Conservation (phyloP, 306 rosid species). For the Quercus alba region DNA sequence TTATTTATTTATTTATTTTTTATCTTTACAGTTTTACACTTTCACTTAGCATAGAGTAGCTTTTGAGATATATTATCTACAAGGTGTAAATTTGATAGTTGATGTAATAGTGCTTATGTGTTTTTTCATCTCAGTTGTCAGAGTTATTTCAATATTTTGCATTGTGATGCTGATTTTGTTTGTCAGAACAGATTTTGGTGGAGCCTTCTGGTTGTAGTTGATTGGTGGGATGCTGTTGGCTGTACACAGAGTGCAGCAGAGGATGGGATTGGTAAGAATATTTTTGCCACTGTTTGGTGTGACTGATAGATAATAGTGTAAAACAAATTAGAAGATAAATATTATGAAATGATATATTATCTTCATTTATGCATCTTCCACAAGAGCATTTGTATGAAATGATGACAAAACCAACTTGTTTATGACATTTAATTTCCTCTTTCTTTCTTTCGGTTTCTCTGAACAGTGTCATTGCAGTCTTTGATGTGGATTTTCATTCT, state of each 20-base stretch:
- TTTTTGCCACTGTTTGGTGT: not conserved
- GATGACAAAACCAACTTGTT: conserved; percentile 11
- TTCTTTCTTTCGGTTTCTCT: conserved; percentile 66
- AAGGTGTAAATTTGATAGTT: conserved; percentile 11
- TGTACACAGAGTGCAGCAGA: conserved; percentile 99
- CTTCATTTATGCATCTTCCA: not conserved
- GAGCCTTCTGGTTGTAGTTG: conserved; percentile 99
- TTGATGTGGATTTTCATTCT: conserved; percentile 99
- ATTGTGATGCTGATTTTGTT: conserved; percentile 24
- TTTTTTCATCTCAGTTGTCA: not conserved
- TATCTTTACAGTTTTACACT: too few species aligned
- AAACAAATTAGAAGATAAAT: not conserved
- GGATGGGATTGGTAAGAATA: conserved; percentile 85
- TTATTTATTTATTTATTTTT: too few species aligned
- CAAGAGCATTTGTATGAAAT: not conserved
- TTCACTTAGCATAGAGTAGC: too few species aligned
- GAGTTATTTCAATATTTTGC: conserved; percentile 13
- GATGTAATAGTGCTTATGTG: conserved; percentile 7
- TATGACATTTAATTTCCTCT: conserved; percentile 6
- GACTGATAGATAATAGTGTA: not conserved
- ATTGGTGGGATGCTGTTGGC: conserved; percentile 99
- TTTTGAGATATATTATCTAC: not conserved
- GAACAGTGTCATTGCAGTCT: conserved; percentile 89
- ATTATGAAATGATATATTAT: not conserved
- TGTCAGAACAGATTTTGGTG: conserved; percentile 86